Evolutionary conservation across 1,284 basidiomycete species (phyloP), one percentile per base, ranked within the genome.

Genomic region (Pyrrhoderma lamaoense): DNA sequence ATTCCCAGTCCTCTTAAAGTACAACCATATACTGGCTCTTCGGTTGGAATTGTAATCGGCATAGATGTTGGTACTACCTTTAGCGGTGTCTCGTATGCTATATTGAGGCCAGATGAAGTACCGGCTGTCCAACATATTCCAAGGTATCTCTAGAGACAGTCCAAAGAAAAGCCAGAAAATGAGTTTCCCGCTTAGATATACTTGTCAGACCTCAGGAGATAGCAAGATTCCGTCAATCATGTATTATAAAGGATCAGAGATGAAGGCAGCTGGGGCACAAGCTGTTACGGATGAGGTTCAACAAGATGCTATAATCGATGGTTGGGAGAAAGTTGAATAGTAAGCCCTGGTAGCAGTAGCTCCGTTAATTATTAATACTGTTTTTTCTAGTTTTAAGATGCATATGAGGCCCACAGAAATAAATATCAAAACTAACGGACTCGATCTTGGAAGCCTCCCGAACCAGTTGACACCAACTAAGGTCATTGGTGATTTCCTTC

Each of bases 401-500:
- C 82, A 82, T 53, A 69, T 88, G 44, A 74, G 85, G 11, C 85
- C 85, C 16, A 76, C 78, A 50, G 71, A 79, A 14, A 86, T 86
- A 84, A 76, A 80, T 58, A 72, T 87, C 45, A 75, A 80, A 63
- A 85, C 85, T 81, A 86, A 86, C 62, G 85, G 82, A 27, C 85
- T 86, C 79, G 77, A 79, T 2, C 70, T 86, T 44, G 75, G 76
- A 8, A 68, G 74, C 5, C 72, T 89, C 22, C 85, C 85, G 0
- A 70, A 67, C 14, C 66, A 71, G 23, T 85, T 83, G 61, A 73
- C 75, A 0, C 74, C 85, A 27, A 76, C 84, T 3, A 73, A 86
- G 57, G 81, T 87, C 45, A 86, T 89, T 58, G 82, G 80, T 58
- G 85, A 89, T 65, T 88, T 84, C 64, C 74, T 89, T 3, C 70